A percentile compares a stretch with the other conserved stretches of the same genome.
Evolutionary conservation across 768 basidiomycete genomes (phyloP).

Genomic region (Russula abietina): DNA sequence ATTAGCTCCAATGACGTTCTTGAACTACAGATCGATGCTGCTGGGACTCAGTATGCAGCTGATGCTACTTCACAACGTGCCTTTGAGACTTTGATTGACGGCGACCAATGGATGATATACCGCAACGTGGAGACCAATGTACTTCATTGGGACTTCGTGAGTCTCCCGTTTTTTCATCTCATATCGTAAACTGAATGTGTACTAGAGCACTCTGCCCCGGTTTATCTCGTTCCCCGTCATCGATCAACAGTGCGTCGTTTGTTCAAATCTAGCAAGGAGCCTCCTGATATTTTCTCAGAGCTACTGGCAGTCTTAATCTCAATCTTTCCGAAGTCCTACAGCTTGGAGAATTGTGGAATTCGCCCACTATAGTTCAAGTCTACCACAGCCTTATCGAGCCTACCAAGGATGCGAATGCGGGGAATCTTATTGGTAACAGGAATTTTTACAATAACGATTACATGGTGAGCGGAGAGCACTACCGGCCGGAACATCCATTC

Average conservation of each 20-base stretch:
- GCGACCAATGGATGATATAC: slow-evolving; percentile 66
- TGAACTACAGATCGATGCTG: slow-evolving; percentile 53
- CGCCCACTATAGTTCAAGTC: slow-evolving; percentile 12
- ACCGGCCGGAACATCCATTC: not conserved
- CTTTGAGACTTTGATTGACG: slow-evolving; percentile 51
- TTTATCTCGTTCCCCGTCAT: slow-evolving; percentile 62
- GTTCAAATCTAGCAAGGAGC: not conserved
- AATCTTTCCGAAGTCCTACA: slow-evolving; percentile 31
- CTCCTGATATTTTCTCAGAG: slow-evolving; percentile 19
- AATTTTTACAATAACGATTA: slow-evolving; percentile 34
- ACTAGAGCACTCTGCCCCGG: slow-evolving; percentile 55
- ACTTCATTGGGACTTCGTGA: slow-evolving; percentile 67
- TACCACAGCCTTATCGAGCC: slow-evolving; percentile 22
- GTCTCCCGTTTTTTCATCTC: slow-evolving; percentile 24
- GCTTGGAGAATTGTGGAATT: slow-evolving; percentile 30
- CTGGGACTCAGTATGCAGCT: slow-evolving; percentile 52
- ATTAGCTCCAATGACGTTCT: slow-evolving; percentile 57
- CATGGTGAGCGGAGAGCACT: slow-evolving; percentile 28
- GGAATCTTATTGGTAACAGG: slow-evolving; percentile 30
- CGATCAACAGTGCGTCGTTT: slow-evolving; percentile 37
- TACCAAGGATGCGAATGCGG: slow-evolving; percentile 29
- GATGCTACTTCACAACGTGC: slow-evolving; percentile 37
- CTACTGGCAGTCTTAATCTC: slow-evolving; percentile 29
- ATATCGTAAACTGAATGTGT: not conserved
- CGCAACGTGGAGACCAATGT: slow-evolving; percentile 49